Evolutionary conservation across 2,329 filamentous ascomycete genomes (phyloP), one percentile per base, ranked within the genome.

Genomic region (Epichloe scottii): DNA sequence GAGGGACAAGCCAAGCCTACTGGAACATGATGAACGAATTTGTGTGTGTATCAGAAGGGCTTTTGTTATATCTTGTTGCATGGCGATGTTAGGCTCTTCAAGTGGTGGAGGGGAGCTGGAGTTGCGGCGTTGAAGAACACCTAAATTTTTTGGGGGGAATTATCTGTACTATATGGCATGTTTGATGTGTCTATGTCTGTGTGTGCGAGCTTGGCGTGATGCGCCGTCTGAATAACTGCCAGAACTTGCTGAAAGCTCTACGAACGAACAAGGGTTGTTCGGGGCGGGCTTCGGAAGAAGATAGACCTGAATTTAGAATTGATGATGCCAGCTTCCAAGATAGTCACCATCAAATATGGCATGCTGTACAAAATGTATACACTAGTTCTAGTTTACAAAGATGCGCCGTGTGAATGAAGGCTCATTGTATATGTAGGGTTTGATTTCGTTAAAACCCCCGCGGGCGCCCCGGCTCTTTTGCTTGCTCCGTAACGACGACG

Each of bases 1-100:
- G 91, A 97, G 66, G 91, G 89, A 19, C 89, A 95, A 62, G 67
- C 67, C 17, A 69, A 68, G 57, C 66, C 66, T 26, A 44, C 47
- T 11, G 56, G 46, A 54, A 45, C 49, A 62, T 53, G 57, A 44
- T 37, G 23, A 53, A 4, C 8, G 45, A 15, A 17, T 21, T 10
- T 14, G n/a, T 37, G 40, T 23, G 42, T 46, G 12, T n/a, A 37
- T 30, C 34, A n/a, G 12, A 21, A 30, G n/a, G n/a, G 15, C 26
- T 30, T 30, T 30, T 10, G 8, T 30, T 30, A 10, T 30, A 30
- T 10, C 26, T 4, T 30, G 8, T 30, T 30, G 26, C 26, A 30
- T 30, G 26, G 26, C 26, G 8, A 30, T 30, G 8, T 30, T 30
- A 30, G 26, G 26, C 26, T 30, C 8, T 30, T 30, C 26, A 30